Percentiles rank a stretch among this genome's conserved stretches.
These are phyloP conservation scores for Ceratocystiopsis brevicomis DNA, from an alignment of 2,329 filamentous ascomycete genomes.

Conservation along the genomic window DNA sequence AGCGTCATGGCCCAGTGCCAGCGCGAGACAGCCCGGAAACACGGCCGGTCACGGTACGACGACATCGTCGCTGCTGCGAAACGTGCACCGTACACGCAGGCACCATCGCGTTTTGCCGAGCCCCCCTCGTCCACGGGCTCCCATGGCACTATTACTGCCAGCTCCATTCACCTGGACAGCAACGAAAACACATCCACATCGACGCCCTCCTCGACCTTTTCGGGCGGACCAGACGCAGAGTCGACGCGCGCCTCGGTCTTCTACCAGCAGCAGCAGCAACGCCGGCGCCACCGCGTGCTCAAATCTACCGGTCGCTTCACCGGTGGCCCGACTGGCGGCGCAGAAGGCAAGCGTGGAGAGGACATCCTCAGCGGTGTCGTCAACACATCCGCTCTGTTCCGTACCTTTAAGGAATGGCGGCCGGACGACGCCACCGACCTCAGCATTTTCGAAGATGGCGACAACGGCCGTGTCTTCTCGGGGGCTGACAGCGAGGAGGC, in stretches of 20 bases:
- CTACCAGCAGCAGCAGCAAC: constrained; percentile 5
- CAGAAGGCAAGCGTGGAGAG: constrained; percentile 2
- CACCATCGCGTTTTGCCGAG: constrained; percentile 8
- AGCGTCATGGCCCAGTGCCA: constrained; percentile 8
- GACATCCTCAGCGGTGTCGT: constrained; percentile 7
- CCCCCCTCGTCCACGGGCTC: constrained; percentile 11
- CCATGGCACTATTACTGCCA: constrained; percentile 9
- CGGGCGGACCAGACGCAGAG: constrained; percentile 9
- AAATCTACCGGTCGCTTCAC: constrained; percentile 8
- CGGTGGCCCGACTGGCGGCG: background rate
- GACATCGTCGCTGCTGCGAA: constrained; percentile 7
- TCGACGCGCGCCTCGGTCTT: constrained; percentile 8
- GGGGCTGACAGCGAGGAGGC: no score
- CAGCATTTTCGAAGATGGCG: constrained; percentile 1
- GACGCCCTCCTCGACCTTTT: constrained; percentile 5
- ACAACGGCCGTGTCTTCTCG: background rate
- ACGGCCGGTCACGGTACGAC: constrained; percentile 20
- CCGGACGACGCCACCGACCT: constrained; percentile 5
- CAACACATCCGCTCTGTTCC: constrained; percentile 10
- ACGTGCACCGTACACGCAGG: constrained; percentile 6
- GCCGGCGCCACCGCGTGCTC: constrained; percentile 7
- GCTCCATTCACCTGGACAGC: constrained; percentile 5
- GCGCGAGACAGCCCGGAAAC: background rate
- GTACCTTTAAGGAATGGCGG: constrained; percentile 10
- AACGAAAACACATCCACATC: constrained; percentile 3